Conservation (phyloP, 169 alveolate genomes). For the Plasmodium chabaudi region DNA sequence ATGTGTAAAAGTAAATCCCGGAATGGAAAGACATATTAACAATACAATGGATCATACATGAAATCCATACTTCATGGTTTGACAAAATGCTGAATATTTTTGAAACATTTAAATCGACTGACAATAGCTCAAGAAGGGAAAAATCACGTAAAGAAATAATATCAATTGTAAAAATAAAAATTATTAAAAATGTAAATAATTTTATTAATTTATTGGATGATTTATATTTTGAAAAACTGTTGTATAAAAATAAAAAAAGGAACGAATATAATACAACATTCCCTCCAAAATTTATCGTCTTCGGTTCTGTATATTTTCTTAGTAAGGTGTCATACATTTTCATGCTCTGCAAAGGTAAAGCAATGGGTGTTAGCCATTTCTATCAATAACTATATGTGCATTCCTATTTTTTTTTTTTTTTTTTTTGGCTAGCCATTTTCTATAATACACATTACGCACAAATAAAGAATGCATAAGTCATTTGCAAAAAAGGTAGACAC, state of each 20-base stretch:
- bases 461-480: no score
- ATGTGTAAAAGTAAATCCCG: slow-evolving; percentile 54
- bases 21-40: slow-evolving; percentile 43
- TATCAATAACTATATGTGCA: not conserved
- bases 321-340: slow-evolving; percentile 51
- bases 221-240: slow-evolving; percentile 38
- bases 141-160: slow-evolving; percentile 40
- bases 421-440: not conserved
- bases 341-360: slow-evolving; percentile 20
- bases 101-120: slow-evolving; percentile 3
- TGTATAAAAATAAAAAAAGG: slow-evolving; percentile 26
- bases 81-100: slow-evolving; percentile 2
- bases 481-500: not conserved
- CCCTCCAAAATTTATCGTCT: slow-evolving; percentile 18
- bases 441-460: not conserved
- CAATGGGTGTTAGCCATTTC: not conserved
- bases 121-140: slow-evolving; percentile 9
- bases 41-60: slow-evolving; percentile 62
- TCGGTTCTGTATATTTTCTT: slow-evolving; percentile 26
- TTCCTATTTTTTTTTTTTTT: not conserved
- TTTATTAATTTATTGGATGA: slow-evolving; percentile 32
- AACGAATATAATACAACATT: slow-evolving; percentile 21
- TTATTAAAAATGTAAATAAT: slow-evolving; percentile 15
- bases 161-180: slow-evolving; percentile 9
- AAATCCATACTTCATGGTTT: slow-evolving; percentile 57